Evolutionary conservation across 208 protist species (phyloP).

Genomic region (Trypanosoma boissoni): DNA sequence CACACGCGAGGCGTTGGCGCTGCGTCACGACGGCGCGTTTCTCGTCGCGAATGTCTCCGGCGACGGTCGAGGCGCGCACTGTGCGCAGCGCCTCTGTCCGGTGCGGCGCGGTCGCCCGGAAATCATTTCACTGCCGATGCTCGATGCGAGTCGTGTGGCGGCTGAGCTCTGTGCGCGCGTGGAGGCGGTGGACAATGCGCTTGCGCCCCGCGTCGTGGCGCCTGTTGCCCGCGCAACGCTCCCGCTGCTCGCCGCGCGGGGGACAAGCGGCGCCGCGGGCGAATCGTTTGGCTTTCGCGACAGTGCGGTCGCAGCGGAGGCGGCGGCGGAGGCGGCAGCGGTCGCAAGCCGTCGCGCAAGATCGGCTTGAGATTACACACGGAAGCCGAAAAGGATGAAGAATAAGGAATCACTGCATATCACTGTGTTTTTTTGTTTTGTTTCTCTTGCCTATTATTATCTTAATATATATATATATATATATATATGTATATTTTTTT

Average conservation of each 20-base stretch:
- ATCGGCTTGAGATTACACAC: no score
- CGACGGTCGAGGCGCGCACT: neutral
- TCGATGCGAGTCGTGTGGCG: neutral
- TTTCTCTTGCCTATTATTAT: conserved; percentile 15
- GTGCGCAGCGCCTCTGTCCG: neutral
- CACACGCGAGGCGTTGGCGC: neutral
- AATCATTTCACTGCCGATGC: conserved; percentile 4
- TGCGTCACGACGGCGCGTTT: conserved; percentile 13
- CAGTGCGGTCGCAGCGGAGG: conserved; percentile 2
- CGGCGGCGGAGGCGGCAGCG: neutral
- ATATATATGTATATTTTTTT: conserved; percentile 25
- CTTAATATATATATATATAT: neutral
- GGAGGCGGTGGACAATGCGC: conserved; percentile 16
- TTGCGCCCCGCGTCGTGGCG: conserved; percentile 2
- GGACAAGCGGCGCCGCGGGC: conserved; percentile 9
- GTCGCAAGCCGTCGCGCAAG: no score
- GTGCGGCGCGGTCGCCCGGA: conserved; percentile 6
- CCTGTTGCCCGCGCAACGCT: conserved; percentile 13
- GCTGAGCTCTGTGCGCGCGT: neutral
- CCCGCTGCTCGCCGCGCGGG: no score
- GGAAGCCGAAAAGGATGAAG: no score
- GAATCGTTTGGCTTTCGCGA: neutral
- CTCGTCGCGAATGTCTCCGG: neutral
- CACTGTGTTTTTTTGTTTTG: neutral
- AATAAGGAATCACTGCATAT: neutral